phyloP scores from a whole-genome alignment of 192 early-diverging fungal genomes.

The Coemansia sp. region DNA sequence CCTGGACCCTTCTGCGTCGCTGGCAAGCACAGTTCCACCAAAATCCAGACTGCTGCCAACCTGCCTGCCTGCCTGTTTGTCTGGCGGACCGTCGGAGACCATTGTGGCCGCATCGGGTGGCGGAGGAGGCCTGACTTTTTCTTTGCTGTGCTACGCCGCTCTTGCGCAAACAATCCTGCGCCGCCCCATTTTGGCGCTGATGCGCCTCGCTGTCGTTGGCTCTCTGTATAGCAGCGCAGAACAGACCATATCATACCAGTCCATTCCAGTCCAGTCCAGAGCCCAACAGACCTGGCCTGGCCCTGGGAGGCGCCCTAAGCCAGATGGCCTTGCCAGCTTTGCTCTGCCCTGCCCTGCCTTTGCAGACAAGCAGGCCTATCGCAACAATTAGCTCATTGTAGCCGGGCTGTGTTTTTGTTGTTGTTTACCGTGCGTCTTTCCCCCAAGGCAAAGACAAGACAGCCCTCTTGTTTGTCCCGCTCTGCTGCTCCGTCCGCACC shows the following conservation, averaged over 20 bases:
- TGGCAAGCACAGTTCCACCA: background rate
- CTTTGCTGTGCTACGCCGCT: conserved; percentile 4
- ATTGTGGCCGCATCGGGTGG: background rate
- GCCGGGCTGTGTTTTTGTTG: conserved; percentile 9
- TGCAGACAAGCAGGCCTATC: background rate
- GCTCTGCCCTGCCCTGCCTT: background rate
- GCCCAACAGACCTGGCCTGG: too few species aligned
- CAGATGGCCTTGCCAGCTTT: background rate
- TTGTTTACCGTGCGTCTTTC: conserved; percentile 4
- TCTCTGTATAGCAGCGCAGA: too few species aligned
- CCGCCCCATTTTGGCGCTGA: background rate
- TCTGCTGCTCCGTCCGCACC: background rate
- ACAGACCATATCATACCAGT: too few species aligned
- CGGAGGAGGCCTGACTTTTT: background rate
- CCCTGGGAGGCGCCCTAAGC: too few species aligned
- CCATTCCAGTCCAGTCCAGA: too few species aligned
- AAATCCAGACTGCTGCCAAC: too few species aligned
- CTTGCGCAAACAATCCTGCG: background rate
- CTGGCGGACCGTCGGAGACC: background rate
- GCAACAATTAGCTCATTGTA: conserved; percentile 1
- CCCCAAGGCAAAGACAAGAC: background rate
- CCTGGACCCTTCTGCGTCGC: background rate
- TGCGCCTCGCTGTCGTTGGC: background rate
- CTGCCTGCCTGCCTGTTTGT: background rate
- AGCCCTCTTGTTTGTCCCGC: background rate